Base-by-base conservation (phyloP, 2,329 filamentous ascomycete genomes). In the Fusarium citri region DNA sequence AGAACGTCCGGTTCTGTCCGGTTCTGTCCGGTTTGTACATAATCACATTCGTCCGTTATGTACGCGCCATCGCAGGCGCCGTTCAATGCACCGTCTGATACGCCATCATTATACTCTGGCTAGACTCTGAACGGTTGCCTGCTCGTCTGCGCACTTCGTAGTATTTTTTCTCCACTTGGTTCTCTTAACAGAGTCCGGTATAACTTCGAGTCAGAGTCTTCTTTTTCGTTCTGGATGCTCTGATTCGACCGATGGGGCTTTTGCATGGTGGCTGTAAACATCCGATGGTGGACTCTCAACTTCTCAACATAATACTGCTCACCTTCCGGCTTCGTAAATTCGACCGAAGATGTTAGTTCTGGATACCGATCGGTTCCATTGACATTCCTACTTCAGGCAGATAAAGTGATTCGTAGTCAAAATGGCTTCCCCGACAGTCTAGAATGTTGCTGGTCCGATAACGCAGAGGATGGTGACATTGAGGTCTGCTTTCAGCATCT, bases 1-100 rank as follows among this genome's bases (percentile, higher is more conserved):
- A 55, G 28, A 54, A 22, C 53, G 31, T 23, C 59, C 47, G 59
- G 43, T 46, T 49, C 42, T 64, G 58, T 26, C 64, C 45, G 55
- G 26, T 14, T 30, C 16, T 30, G 28, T 30, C 28, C 28, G 28
- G 28, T 34, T 46, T 28, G 31, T 50, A n/a, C 55, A 51, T 30
- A 46, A 30, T 70, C 63, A 64, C 67, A 55, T 68, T 71, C 71
- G 61, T 72, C 66, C 41, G 53, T 66, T 57, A 59, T 62, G 59
- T 60, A 53, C 53, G 55, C 50, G 54, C 59, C 26, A 48, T 70
- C 68, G 71, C 54, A 70, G 26, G 37, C 63, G 67, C 67, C 66
- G 62, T 70, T 37, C 49, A 18, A 50, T 18, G 28, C 46, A 51
- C 68, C 68, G 60, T 71, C 64, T 50, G 31, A 64, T 63, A 68